Conservation (phyloP, 768 basidiomycete species). For the Lyophyllum semitale region DNA sequence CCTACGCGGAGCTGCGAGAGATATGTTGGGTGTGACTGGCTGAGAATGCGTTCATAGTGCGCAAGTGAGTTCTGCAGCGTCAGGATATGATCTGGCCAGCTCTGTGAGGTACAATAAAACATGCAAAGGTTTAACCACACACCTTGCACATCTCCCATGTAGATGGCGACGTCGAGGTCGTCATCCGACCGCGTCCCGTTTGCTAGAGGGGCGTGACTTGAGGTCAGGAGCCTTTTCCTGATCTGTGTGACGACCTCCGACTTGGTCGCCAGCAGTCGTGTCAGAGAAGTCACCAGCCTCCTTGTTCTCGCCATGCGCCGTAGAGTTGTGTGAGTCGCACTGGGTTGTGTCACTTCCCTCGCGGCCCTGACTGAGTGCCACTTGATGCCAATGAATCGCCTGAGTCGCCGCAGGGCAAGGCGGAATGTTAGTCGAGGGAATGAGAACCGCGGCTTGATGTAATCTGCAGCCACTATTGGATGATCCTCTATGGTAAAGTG, state of each 20-base stretch:
- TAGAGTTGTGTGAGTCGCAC: constrained; percentile 50
- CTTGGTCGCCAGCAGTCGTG: constrained; percentile 76
- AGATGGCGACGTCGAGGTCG: constrained; percentile 75
- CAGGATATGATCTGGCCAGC: constrained; percentile 77
- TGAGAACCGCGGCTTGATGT: constrained; percentile 32
- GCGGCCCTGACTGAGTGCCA: constrained; percentile 23
- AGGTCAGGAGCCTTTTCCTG: constrained; percentile 66
- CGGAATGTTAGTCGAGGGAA: constrained; percentile 34
- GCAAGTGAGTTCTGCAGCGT: constrained; percentile 81
- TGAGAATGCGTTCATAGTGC: constrained; percentile 87
- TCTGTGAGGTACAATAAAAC: constrained; percentile 6
- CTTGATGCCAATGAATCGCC: constrained; percentile 27
- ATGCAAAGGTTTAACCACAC: constrained; percentile 14
- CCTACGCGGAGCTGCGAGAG: constrained; percentile 72
- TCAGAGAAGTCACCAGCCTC: constrained; percentile 76
- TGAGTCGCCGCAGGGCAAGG: constrained; percentile 36
- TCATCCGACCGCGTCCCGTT: constrained; percentile 44
- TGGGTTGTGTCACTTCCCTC: constrained; percentile 23
- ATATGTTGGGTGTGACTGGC: constrained; percentile 86
- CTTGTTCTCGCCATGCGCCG: constrained; percentile 80
- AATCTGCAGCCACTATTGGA: constrained; percentile 19
- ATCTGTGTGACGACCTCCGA: constrained; percentile 81
- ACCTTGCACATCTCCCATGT: constrained; percentile 94
- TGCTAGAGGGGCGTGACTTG: constrained; percentile 32
- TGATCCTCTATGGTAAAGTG: constrained; percentile 1